Percentiles rank a stretch among this genome's conserved stretches.
These are phyloP conservation scores for Fomitopsis palustris DNA, from an alignment of 1,284 basidiomycete genomes.

Conservation along the genomic window DNA sequence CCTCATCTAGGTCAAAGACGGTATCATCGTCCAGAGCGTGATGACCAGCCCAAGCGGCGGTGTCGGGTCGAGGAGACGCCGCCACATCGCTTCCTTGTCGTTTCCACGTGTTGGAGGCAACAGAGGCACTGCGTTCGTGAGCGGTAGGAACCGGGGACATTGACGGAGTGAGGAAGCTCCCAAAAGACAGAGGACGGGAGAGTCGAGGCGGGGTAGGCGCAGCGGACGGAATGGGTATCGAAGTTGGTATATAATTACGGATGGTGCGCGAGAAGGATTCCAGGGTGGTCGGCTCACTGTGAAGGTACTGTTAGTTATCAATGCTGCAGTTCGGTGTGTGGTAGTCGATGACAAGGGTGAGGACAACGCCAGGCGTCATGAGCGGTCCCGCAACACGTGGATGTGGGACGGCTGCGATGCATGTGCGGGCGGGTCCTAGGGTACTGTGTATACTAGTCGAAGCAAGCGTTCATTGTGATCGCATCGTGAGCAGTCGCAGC, in stretches of 20 bases:
- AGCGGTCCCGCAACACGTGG: neutral
- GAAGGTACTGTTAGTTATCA: neutral
- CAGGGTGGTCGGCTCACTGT: slow-evolving; percentile 44
- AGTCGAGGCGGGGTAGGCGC: slow-evolving; percentile 46
- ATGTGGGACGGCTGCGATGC: neutral
- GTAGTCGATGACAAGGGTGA: neutral
- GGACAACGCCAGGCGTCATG: neutral
- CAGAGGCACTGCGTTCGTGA: neutral
- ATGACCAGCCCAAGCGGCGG: neutral
- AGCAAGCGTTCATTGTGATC: neutral
- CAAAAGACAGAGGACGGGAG: slow-evolving; percentile 47
- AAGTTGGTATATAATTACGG: slow-evolving; percentile 49
- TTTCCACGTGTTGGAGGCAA: neutral
- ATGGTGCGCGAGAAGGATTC: slow-evolving; percentile 49
- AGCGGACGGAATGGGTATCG: slow-evolving; percentile 44
- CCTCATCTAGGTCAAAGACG: slow-evolving; percentile 29
- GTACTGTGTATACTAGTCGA: neutral
- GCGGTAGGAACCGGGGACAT: slow-evolving; percentile 10
- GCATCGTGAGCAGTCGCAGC: neutral
- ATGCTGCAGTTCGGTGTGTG: neutral
- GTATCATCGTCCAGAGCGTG: slow-evolving; percentile 14
- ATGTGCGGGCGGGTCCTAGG: neutral
- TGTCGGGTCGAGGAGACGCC: neutral
- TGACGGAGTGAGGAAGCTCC: slow-evolving; percentile 33
- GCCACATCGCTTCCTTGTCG: neutral